Percentiles rank a stretch among this genome's conserved stretches.
These are phyloP conservation scores for Trypanosoma vivax DNA, from an alignment of 208 protist species.

Conservation along the genomic window DNA sequence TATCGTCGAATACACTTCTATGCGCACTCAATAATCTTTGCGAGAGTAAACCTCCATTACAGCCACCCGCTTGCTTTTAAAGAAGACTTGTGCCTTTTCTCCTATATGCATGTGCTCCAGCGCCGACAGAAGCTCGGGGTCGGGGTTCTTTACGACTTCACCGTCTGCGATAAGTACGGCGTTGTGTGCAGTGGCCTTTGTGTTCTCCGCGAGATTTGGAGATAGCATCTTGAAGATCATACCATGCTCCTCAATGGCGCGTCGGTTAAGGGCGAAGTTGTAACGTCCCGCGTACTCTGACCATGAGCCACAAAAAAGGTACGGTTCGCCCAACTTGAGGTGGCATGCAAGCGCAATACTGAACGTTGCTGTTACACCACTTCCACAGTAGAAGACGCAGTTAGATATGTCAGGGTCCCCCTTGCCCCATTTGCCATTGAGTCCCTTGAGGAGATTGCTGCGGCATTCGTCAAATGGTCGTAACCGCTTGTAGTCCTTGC, in stretches of 20 bases:
- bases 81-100: slow-evolving; percentile 46
- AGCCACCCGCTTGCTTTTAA: slow-evolving; percentile 31
- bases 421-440: slow-evolving; percentile 17
- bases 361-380: slow-evolving; percentile 70
- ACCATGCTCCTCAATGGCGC: slow-evolving; percentile 38
- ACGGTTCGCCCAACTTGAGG: slow-evolving; percentile 54
- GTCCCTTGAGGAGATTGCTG: slow-evolving; percentile 26
- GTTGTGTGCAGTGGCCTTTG: slow-evolving; percentile 19
- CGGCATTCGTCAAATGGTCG: slow-evolving; percentile 40
- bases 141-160: slow-evolving; percentile 10
- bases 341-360: slow-evolving; percentile 62
- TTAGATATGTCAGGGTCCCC: slow-evolving; percentile 29
- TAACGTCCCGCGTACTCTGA: slow-evolving; percentile 62
- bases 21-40: too few relatives aligned
- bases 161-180: slow-evolving; percentile 31
- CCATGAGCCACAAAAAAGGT: slow-evolving; percentile 79
- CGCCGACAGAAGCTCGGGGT: slow-evolving; percentile 28
- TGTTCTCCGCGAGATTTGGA: slow-evolving; percentile 26
- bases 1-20: too few relatives aligned
- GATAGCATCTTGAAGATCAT: slow-evolving; percentile 46
- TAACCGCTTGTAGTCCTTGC: slow-evolving; percentile 19
- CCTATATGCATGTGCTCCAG: slow-evolving; percentile 48
- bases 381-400: slow-evolving; percentile 78
- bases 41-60: slow-evolving; percentile 24
- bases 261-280: slow-evolving; percentile 34